phyloP scores from a whole-genome alignment of 2,329 filamentous ascomycete species.

The Cladorrhinum sp. region DNA sequence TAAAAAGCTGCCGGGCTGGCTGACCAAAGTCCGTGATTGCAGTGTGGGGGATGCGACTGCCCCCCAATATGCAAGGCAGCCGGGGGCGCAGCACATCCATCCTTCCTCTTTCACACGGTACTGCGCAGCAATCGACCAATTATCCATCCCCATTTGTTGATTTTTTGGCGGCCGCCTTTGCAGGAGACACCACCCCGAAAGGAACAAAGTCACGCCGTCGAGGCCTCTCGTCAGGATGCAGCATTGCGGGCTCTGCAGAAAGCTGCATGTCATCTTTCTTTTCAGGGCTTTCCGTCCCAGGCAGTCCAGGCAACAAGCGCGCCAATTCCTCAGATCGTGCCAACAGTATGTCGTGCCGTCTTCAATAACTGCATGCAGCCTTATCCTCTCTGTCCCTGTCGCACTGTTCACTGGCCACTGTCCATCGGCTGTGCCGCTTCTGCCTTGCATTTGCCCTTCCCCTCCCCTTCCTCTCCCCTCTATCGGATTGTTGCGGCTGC shows the following conservation, averaged over 20 bases:
- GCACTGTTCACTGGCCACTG: not conserved
- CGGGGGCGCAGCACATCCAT: not conserved
- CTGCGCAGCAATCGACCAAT: constrained; percentile 2
- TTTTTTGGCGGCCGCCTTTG: constrained; percentile 2
- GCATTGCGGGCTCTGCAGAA: not conserved
- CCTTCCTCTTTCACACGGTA: not conserved
- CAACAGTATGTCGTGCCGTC: not conserved
- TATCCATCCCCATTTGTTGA: not conserved
- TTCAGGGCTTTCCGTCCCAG: not conserved
- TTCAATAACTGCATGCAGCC: not conserved
- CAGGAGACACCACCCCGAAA: not conserved
- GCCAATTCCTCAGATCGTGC: not conserved
- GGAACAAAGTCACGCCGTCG: not conserved
- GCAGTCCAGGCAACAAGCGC: not conserved
- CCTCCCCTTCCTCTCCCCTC: not conserved
- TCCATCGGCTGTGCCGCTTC: constrained; percentile 1
- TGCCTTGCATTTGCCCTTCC: not conserved
- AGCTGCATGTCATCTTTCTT: not conserved
- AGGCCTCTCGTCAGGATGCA: not conserved
- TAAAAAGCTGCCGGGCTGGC: not conserved
- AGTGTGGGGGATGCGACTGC: not conserved
- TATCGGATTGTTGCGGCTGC: not conserved
- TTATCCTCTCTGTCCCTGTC: not conserved
- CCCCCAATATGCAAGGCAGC: not conserved
- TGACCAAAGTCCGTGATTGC: not conserved